phyloP scores from a whole-genome alignment of 2,329 filamentous ascomycete genomes.

The Botrytis medusae region DNA sequence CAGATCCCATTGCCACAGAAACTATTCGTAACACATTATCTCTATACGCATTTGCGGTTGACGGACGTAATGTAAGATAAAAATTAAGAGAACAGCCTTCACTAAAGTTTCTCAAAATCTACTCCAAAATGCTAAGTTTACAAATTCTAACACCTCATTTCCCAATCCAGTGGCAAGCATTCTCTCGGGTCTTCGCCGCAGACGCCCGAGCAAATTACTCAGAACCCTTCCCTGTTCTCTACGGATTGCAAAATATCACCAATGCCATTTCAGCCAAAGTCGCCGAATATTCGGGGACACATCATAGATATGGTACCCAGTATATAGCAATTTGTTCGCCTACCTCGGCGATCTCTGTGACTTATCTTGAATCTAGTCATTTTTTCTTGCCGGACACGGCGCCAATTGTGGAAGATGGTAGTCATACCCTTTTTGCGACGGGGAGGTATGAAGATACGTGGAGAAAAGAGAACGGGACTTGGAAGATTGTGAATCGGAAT shows the following conservation, averaged over 20 bases:
- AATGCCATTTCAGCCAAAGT: not conserved
- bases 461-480: not conserved
- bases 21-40: not conserved
- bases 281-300: not conserved
- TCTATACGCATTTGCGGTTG: not conserved
- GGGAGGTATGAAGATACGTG: conserved; percentile 1
- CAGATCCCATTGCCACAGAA: not conserved
- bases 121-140: not conserved
- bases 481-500: conserved; percentile 7
- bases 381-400: not conserved
- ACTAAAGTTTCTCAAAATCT: too few species aligned
- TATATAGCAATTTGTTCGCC: not conserved
- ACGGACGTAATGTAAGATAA: not conserved
- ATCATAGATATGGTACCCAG: conserved; percentile 9
- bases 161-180: not conserved
- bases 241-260: not conserved
- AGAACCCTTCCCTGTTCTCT: not conserved
- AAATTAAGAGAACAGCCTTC: not conserved
- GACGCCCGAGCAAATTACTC: conserved; percentile 7
- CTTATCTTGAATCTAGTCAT: not conserved
- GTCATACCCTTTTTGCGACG: not conserved
- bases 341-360: not conserved
- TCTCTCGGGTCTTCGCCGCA: not conserved
- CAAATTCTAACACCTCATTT: not conserved
- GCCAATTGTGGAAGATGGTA: not conserved